Conservation (phyloP, 202 grass and related monocot genomes). For the Miscanthus sacchariflorus region DNA sequence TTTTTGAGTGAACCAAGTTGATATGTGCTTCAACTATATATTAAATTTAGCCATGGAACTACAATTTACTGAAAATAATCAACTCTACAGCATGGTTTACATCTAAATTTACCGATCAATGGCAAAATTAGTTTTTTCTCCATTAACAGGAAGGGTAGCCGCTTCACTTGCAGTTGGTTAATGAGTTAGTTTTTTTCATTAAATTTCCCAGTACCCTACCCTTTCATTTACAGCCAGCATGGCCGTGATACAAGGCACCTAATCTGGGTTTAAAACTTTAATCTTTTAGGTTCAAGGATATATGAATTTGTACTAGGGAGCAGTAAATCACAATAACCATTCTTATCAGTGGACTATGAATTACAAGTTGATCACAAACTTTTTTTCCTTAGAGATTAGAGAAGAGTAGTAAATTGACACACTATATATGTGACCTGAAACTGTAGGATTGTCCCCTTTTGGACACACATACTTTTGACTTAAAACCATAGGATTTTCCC, state of each 20-base stretch:
- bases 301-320: neutral
- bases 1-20: neutral
- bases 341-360: neutral
- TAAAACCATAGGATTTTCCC: neutral
- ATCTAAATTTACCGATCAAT: neutral
- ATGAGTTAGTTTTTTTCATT: neutral
- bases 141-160: neutral
- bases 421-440: neutral
- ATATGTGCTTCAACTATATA: neutral
- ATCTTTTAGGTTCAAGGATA: neutral
- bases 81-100: neutral
- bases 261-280: neutral
- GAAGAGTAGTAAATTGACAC: neutral
- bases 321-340: neutral
- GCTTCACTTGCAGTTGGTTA: slow-evolving; percentile 4
- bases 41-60: neutral
- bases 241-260: neutral
- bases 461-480: neutral
- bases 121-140: neutral
- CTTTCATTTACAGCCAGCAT: neutral
- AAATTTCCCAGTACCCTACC: neutral
- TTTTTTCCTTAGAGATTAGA: neutral
- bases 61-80: neutral
- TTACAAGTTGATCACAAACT: neutral
- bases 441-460: neutral